Percentiles rank a stretch among this genome's conserved stretches.
These are phyloP conservation scores for Yarrowia sp. DNA, from an alignment of 805 yeast species.

Conservation along the genomic window DNA sequence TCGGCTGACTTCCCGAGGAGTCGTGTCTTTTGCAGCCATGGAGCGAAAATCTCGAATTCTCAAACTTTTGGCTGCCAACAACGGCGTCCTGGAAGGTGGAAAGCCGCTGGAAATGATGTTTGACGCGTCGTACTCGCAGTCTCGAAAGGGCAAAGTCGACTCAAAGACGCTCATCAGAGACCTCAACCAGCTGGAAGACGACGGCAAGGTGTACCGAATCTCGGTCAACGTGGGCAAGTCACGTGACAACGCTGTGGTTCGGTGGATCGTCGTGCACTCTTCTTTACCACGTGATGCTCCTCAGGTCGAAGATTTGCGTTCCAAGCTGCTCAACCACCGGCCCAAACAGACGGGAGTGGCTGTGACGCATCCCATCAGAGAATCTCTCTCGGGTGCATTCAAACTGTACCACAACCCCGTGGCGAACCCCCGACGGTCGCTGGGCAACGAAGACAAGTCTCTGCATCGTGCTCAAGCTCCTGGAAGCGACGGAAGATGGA, in stretches of 20 bases:
- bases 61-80: constrained; percentile 53
- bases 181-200: constrained; percentile 50
- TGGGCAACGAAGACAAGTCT: constrained; percentile 31
- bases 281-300: constrained; percentile 42
- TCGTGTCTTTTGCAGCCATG: constrained; percentile 54
- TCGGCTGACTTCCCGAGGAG: constrained; percentile 22
- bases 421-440: constrained; percentile 26
- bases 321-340: constrained; percentile 1
- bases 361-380: not conserved
- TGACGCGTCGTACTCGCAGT: constrained; percentile 49
- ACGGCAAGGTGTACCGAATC: constrained; percentile 49
- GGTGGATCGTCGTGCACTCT: constrained; percentile 47
- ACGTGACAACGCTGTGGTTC: constrained; percentile 42
- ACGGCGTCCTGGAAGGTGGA: constrained; percentile 59
- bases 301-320: constrained; percentile 11
- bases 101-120: constrained; percentile 53
- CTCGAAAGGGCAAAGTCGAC: constrained; percentile 57
- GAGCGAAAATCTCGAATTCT: constrained; percentile 57
- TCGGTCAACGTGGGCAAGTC: constrained; percentile 44
- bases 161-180: constrained; percentile 61
- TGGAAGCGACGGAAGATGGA: constrained; percentile 33
- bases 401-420: constrained; percentile 38
- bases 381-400: constrained; percentile 33
- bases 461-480: constrained; percentile 22
- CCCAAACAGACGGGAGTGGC: not conserved